A percentile compares a stretch with the other conserved stretches of the same genome.
These are phyloP conservation scores for Pyrenophora tritici-repentis DNA, from an alignment of 2,329 filamentous ascomycete species.

Conservation along the genomic window DNA sequence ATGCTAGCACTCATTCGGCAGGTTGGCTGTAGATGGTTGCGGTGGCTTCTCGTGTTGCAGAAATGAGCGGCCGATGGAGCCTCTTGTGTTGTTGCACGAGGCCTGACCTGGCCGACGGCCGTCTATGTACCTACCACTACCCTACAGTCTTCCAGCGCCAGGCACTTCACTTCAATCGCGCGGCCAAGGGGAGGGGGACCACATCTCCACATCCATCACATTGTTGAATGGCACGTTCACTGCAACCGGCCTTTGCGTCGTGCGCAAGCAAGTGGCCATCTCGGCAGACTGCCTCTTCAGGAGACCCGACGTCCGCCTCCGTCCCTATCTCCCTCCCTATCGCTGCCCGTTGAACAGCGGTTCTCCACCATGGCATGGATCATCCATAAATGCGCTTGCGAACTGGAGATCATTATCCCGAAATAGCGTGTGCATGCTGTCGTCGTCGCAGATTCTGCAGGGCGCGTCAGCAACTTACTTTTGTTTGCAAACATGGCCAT, in stretches of 20 bases:
- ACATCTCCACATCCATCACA: conserved; percentile 9
- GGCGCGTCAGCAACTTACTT: conserved; percentile 15
- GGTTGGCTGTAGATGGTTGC: conserved; percentile 30
- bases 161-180: conserved; percentile 19
- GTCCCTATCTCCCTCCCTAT: conserved; percentile 14
- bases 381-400: conserved; percentile 7
- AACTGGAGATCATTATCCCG: conserved; percentile 21
- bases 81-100: conserved; percentile 19
- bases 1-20: conserved; percentile 37
- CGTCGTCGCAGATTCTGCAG: conserved; percentile 28
- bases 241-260: conserved; percentile 7
- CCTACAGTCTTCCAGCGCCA: conserved; percentile 23
- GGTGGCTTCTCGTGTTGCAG: conserved; percentile 41
- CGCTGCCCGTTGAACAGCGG: conserved; percentile 16
- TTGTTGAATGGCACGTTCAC: conserved; percentile 3
- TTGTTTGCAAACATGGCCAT: conserved; percentile 17
- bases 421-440: conserved; percentile 16
- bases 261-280: conserved; percentile 10
- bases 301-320: no score
- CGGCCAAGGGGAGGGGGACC: conserved; percentile 8
- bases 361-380: conserved; percentile 14
- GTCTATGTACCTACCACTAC: no score
- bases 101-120: conserved; percentile 8
- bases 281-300: conserved; percentile 19
- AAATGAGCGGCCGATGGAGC: conserved; percentile 37